Conservation (phyloP, 2,329 filamentous ascomycete species). For the Chaetoscypha palmicola region DNA sequence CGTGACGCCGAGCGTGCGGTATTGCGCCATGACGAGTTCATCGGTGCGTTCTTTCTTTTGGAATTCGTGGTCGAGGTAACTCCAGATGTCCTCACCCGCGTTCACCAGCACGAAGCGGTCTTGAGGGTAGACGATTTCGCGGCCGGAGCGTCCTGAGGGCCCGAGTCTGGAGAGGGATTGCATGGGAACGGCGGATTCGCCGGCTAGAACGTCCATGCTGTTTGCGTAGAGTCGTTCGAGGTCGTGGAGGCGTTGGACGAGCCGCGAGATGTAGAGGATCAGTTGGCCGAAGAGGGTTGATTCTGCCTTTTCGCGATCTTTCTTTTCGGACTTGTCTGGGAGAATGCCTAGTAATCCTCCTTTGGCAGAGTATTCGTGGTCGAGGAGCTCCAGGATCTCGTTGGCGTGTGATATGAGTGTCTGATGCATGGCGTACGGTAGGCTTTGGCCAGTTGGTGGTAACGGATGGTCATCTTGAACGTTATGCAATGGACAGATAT, state of each 20-base stretch:
- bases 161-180: constrained; percentile 48
- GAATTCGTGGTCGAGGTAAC: constrained; percentile 40
- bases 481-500: constrained; percentile 25
- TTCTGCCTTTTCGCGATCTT: constrained; percentile 38
- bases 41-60: constrained; percentile 27
- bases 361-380: constrained; percentile 49
- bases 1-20: constrained; percentile 33
- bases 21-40: constrained; percentile 37
- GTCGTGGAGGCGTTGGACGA: constrained; percentile 49
- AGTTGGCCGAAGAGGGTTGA: constrained; percentile 50
- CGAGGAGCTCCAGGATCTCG: constrained; percentile 50
- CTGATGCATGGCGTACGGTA: constrained; percentile 26
- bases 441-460: constrained; percentile 9
- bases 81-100: constrained; percentile 44
- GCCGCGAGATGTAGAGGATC: constrained; percentile 47
- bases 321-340: constrained; percentile 35
- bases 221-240: constrained; percentile 48
- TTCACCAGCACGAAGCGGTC: constrained; percentile 50
- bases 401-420: constrained; percentile 50
- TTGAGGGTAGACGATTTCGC: constrained; percentile 48
- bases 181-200: constrained; percentile 43
- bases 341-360: constrained; percentile 51
- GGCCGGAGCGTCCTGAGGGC: constrained; percentile 39
- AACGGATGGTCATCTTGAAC: constrained; percentile 1
- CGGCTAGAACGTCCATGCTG: constrained; percentile 41